Conservation (phyloP, 768 basidiomycete genomes). For the Porphyrellus cyaneotinctus region DNA sequence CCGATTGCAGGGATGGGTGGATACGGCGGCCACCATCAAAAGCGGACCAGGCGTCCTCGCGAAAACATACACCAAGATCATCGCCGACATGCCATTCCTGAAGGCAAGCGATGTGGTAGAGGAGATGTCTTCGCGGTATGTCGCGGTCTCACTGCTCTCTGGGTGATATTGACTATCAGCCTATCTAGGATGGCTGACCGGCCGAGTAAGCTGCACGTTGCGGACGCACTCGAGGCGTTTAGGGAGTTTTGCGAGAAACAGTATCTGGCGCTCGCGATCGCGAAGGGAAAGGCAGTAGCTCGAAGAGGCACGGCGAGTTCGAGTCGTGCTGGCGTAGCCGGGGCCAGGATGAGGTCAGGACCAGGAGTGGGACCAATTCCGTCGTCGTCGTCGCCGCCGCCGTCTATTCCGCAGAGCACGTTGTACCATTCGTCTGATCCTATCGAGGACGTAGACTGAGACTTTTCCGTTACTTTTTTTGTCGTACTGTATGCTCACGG, state of each 20-base stretch:
- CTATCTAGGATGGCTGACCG: constrained; percentile 46
- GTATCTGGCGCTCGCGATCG: constrained; percentile 32
- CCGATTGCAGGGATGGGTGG: constrained; percentile 57
- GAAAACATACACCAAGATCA: constrained; percentile 41
- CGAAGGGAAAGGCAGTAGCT: constrained; percentile 18
- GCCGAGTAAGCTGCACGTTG: constrained; percentile 48
- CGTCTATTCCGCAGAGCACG: constrained; percentile 4
- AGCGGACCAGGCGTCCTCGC: constrained; percentile 36
- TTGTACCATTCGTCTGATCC: background rate
- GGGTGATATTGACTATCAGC: background rate
- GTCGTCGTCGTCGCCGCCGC: constrained; percentile 11
- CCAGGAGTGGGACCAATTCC: constrained; percentile 7
- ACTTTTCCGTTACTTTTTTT: background rate
- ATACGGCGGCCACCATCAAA: constrained; percentile 36
- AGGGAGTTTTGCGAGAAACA: constrained; percentile 50
- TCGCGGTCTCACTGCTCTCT: background rate
- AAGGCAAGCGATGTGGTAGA: constrained; percentile 46
- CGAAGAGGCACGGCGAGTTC: background rate
- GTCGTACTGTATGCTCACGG: constrained; percentile 4
- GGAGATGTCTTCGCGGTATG: constrained; percentile 54
- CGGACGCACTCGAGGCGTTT: constrained; percentile 48
- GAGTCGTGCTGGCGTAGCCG: background rate
- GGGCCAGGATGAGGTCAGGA: background rate
- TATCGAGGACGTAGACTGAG: constrained; percentile 35
- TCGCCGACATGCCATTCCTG: constrained; percentile 57